Percentiles rank a stretch among this genome's conserved stretches.
These are phyloP conservation scores for Trichosanthes truncata DNA, from an alignment of 306 rosid species.

Conservation along the genomic window DNA sequence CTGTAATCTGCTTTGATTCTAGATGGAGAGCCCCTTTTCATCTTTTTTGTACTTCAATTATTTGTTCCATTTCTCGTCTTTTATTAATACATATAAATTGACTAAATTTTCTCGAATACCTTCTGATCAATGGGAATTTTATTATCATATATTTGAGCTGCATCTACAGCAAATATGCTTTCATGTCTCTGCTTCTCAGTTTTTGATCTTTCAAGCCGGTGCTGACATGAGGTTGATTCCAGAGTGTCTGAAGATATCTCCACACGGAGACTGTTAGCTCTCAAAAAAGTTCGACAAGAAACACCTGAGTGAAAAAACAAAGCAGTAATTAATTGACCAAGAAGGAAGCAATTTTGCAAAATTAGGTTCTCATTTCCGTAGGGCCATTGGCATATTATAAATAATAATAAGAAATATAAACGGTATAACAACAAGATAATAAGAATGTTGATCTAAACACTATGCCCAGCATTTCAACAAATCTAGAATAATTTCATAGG, in stretches of 20 bases:
- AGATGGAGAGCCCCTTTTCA: background rate
- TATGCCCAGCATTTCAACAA: background rate
- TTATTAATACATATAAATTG: background rate
- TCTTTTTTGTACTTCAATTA: background rate
- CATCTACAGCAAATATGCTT: conserved; percentile 44
- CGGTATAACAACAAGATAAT: background rate
- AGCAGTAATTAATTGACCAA: background rate
- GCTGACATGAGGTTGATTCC: conserved; percentile 30
- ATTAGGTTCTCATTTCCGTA: background rate
- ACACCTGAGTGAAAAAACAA: conserved; percentile 27
- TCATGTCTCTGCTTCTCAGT: conserved; percentile 53
- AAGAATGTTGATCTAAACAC: background rate
- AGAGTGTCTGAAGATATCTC: conserved; percentile 31
- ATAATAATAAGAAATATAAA: background rate
- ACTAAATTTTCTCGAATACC: conserved; percentile 26
- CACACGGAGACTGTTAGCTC: conserved; percentile 32
- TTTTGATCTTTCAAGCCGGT: conserved; percentile 63
- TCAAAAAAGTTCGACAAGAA: conserved; percentile 33
- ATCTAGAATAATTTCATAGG: background rate
- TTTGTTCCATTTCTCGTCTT: background rate
- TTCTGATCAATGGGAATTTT: conserved; percentile 50
- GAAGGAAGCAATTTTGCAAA: background rate
- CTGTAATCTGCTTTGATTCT: background rate
- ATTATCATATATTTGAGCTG: conserved; percentile 61
- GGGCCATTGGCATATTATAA: background rate